Base-by-base conservation (phyloP, 352 stramenopile genomes). In the Phytopythium aichiense region DNA sequence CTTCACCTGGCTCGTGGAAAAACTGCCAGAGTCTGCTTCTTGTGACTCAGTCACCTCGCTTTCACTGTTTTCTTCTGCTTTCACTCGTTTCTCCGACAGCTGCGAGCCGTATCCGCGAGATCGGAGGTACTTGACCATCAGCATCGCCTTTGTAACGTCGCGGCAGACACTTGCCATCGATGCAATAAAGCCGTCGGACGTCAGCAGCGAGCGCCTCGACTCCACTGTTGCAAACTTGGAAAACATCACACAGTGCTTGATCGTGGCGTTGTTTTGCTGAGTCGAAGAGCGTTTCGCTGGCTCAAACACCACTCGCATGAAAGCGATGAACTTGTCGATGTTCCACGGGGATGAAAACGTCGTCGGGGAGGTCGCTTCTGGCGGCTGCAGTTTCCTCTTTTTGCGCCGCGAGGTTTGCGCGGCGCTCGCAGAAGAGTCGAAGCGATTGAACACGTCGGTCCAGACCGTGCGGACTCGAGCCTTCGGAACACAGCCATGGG, bases 291-390 rank as follows among this genome's bases (percentile, higher is more conserved):
- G 65, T 18, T 65, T 78, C 13, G 46, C 8, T 9, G 61, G 49
- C 15, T 61, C 63, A 59, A 63, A 64, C 30, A 74, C 38, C 42
- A 59, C 62, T 35, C 51, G 23, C 72, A 80, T 77, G 37, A 92
- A 90, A 0, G 66, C 65, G 20, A 74, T 85, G 51, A 91, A 92
- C 40, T 80, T 85, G 25, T 92, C 74, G 30, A 92, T 72, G 61
- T 89, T 67, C 83, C 83, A 92, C 43, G 57, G 40, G 61, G 46
- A 18, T 66, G 54, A 56, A 18, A 45, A 56, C 18, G 51, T 31
- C 16, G 30, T 58, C 1, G 13, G 2, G 8, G 43, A 30, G 5
- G 28, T 33, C 15, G 22, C 37, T 38, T 46, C 28, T n/a, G 30
- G 13, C n/a, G 66, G 54, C 23, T 75, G 65, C 33, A 80, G 31